A percentile compares a stretch with the other conserved stretches of the same genome.
These are phyloP conservation scores for Calonectria pseudoreteaudii DNA, from an alignment of 2,329 filamentous ascomycete genomes.

Conservation along the genomic window DNA sequence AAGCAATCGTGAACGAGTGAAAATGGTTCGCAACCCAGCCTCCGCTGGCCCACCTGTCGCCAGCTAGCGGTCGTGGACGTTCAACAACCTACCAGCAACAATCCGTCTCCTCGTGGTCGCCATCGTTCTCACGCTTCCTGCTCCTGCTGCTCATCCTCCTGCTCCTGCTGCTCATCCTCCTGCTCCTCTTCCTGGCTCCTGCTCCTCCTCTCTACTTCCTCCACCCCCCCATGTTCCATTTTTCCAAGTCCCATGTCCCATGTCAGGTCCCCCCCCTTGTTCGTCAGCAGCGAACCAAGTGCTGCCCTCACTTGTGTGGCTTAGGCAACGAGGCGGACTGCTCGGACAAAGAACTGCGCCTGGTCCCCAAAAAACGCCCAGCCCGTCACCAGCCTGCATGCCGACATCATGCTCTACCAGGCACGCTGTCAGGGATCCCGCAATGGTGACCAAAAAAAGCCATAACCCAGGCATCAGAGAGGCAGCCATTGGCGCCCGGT, in stretches of 20 bases:
- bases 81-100: background rate
- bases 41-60: background rate
- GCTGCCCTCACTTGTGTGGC: constrained; percentile 31
- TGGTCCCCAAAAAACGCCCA: constrained; percentile 32
- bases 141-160: background rate
- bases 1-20: background rate
- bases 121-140: background rate
- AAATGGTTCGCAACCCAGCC: background rate
- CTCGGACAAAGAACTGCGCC: constrained; percentile 27
- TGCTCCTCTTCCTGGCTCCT: background rate
- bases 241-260: constrained; percentile 4
- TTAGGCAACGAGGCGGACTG: constrained; percentile 46
- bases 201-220: background rate
- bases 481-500: constrained; percentile 2
- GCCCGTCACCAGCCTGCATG: constrained; percentile 6
- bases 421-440: background rate
- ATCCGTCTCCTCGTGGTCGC: background rate
- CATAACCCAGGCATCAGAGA: background rate
- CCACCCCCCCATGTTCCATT: constrained; percentile 1
- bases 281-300: constrained; percentile 27
- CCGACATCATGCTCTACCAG: constrained; percentile 7
- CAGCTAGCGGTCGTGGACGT: background rate
- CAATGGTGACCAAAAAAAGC: constrained; percentile 14
- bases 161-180: background rate
- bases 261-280: background rate